These are phyloP conservation scores for Caryopteris hybrid DNA, from an alignment of 305 asterid species.

Conservation along the genomic window DNA sequence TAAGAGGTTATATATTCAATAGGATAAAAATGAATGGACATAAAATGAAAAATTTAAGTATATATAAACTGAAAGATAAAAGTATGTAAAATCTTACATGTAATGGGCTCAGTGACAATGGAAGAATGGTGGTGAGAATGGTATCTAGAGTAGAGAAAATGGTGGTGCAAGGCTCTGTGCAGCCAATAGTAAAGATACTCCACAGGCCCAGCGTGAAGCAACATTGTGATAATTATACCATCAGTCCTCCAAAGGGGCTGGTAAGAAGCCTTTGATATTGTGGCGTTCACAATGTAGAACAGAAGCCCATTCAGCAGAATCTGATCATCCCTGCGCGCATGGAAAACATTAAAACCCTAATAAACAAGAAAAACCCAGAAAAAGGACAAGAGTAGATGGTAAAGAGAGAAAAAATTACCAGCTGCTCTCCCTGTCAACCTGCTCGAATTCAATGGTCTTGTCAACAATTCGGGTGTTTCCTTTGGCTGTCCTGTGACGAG, in stretches of 20 bases:
- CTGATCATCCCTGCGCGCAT: slow-evolving; percentile 76
- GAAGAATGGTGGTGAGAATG: slow-evolving; percentile 63
- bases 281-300: slow-evolving; percentile 28
- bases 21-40: too few relatives aligned
- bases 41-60: too few relatives aligned
- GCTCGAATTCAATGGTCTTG: slow-evolving; percentile 48
- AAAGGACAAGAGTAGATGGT: too few relatives aligned
- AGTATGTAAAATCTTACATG: slow-evolving; percentile 37
- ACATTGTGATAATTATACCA: slow-evolving; percentile 30
- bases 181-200: slow-evolving; percentile 58
- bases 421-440: slow-evolving; percentile 58
- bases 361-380: too few relatives aligned
- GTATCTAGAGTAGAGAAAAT: slow-evolving; percentile 47
- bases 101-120: slow-evolving; percentile 44
- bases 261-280: background rate
- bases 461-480: slow-evolving; percentile 47
- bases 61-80: too few relatives aligned
- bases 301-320: slow-evolving; percentile 48
- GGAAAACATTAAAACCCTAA: too few relatives aligned
- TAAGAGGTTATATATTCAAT: too few relatives aligned
- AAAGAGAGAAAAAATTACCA: slow-evolving; percentile 20
- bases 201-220: slow-evolving; percentile 47
- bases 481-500: slow-evolving; percentile 47
- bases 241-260: slow-evolving; percentile 42
- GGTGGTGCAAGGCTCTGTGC: slow-evolving; percentile 54